Conservation (phyloP, 148 eudicot species). For the Spergularia bocconei region DNA sequence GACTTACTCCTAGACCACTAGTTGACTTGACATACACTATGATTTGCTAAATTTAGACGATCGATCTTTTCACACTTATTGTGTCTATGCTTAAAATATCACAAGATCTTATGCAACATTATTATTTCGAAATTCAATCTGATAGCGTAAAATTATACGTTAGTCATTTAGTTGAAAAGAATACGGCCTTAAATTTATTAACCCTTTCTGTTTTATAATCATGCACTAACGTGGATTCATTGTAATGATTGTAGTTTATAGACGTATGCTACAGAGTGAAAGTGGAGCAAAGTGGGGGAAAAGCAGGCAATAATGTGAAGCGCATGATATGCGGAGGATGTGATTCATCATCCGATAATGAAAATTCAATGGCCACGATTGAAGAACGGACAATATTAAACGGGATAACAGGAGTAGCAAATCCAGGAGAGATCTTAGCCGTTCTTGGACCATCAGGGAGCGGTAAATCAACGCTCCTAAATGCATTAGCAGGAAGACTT, state of each 20-base stretch:
- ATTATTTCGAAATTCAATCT: too few species aligned
- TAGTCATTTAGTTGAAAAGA: not conserved
- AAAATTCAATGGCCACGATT: slow-evolving; percentile 25
- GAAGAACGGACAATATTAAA: slow-evolving; percentile 52
- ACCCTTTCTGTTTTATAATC: not conserved
- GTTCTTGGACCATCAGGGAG: slow-evolving; percentile 95
- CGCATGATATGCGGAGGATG: slow-evolving; percentile 23
- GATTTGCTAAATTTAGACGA: too few species aligned
- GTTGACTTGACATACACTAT: not conserved
- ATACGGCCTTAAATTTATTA: not conserved
- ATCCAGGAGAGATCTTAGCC: slow-evolving; percentile 82
- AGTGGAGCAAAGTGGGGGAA: slow-evolving; percentile 26
- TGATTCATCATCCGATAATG: slow-evolving; percentile 11
- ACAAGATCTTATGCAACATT: too few species aligned
- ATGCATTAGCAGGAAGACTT: slow-evolving; percentile 63
- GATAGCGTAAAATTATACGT: not conserved
- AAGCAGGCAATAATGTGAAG: slow-evolving; percentile 19
- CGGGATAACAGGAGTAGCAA: slow-evolving; percentile 63
- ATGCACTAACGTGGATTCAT: not conserved
- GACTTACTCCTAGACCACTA: slow-evolving; percentile 14
- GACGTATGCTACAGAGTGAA: slow-evolving; percentile 66
- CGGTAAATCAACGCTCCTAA: slow-evolving; percentile 85
- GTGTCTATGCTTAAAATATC: too few species aligned
- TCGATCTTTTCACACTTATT: too few species aligned
- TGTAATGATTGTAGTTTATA: slow-evolving; percentile 48